Evolutionary conservation across 208 protist species (phyloP).

Genomic region (Acanthamoeba triangularis): DNA sequence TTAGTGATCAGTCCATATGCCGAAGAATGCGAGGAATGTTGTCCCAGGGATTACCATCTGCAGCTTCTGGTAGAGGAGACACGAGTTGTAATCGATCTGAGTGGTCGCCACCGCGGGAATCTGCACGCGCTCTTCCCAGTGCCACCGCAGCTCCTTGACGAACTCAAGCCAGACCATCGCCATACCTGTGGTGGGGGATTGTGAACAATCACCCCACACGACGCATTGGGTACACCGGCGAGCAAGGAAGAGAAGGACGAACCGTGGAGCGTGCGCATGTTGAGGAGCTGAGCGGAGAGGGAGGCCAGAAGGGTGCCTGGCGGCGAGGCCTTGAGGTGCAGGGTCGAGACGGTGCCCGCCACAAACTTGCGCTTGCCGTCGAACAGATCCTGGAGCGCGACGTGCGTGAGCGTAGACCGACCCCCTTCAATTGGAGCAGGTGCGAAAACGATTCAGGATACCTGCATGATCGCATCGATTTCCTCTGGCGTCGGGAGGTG

Average conservation of each 20-base stretch:
- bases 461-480: slow-evolving; percentile 41
- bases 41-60: slow-evolving; percentile 81
- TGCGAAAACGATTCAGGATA: too few relatives aligned
- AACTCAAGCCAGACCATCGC: slow-evolving; percentile 60
- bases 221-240: neutral
- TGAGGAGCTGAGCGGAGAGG: neutral
- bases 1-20: too few relatives aligned
- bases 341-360: neutral
- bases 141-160: slow-evolving; percentile 30
- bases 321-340: slow-evolving; percentile 13
- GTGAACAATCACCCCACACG: too few relatives aligned
- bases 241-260: neutral
- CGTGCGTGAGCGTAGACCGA: neutral
- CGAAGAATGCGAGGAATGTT: too few relatives aligned
- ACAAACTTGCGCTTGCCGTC: slow-evolving; percentile 17
- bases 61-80: slow-evolving; percentile 83
- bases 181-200: neutral
- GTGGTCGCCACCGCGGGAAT: neutral
- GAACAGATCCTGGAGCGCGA: slow-evolving; percentile 14
- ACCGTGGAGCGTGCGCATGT: slow-evolving; percentile 4
- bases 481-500: slow-evolving; percentile 21
- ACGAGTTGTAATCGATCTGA: slow-evolving; percentile 43
- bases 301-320: slow-evolving; percentile 5
- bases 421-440: too few relatives aligned
- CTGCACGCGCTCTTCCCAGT: slow-evolving; percentile 51